Conservation (phyloP, 2,329 filamentous ascomycete genomes). For the Reticulascus tulasneorum region DNA sequence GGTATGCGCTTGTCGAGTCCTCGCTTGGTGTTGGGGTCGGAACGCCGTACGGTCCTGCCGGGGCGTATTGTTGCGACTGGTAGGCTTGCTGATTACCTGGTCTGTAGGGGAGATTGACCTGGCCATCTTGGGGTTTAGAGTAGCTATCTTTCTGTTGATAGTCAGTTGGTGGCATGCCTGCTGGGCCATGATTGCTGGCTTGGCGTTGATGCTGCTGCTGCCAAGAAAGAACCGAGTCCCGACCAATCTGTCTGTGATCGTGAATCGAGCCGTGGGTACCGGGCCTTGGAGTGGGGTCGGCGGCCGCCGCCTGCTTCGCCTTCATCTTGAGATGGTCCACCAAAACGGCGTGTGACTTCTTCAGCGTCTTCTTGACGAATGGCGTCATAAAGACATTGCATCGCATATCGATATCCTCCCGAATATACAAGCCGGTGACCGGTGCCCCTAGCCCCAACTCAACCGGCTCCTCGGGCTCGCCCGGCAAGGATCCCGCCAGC, state of each 20-base stretch:
- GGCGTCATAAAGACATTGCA: conserved; percentile 72
- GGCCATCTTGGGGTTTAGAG: background rate
- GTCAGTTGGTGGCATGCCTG: background rate
- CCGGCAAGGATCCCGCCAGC: conserved; percentile 66
- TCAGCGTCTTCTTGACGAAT: conserved; percentile 81
- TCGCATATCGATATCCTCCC: conserved; percentile 81
- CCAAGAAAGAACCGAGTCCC: too few relatives aligned
- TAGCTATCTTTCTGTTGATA: background rate
- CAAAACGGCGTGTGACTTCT: conserved; percentile 67
- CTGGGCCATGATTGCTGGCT: conserved; percentile 5
- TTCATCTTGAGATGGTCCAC: conserved; percentile 59
- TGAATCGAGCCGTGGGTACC: background rate
- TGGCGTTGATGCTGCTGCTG: background rate
- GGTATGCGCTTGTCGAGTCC: conserved; percentile 1
- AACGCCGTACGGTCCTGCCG: conserved; percentile 1
- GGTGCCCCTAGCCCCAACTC: conserved; percentile 67
- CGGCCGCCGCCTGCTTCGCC: background rate
- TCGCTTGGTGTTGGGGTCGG: background rate
- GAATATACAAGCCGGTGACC: conserved; percentile 67
- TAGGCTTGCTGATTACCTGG: background rate
- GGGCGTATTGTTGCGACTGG: background rate
- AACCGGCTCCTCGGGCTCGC: conserved; percentile 60
- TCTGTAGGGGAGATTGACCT: conserved; percentile 6
- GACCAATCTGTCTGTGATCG: too few relatives aligned
- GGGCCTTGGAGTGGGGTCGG: background rate